Percentiles rank a stretch among this genome's conserved stretches.
Evolutionary conservation across 306 rosid genomes (phyloP).

Genomic region (Dalbergia oliveri): DNA sequence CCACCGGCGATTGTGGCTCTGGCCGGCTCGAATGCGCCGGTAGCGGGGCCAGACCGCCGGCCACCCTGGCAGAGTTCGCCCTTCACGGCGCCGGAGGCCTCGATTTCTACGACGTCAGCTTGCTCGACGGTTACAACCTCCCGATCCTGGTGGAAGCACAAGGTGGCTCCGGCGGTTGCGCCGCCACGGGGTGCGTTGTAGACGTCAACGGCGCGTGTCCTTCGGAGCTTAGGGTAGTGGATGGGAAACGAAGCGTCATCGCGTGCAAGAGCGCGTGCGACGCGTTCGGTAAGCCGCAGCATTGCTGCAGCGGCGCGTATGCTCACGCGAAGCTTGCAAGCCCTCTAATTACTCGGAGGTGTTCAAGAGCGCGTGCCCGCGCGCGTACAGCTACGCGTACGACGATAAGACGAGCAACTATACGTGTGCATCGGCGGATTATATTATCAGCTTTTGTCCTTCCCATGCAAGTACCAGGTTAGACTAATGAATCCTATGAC

Average conservation of each 20-base stretch:
- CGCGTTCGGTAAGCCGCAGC: conserved; percentile 71
- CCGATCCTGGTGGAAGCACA: conserved; percentile 66
- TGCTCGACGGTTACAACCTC: conserved; percentile 85
- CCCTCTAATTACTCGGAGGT: conserved; percentile 73
- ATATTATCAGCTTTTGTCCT: conserved; percentile 78
- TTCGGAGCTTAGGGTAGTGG: conserved; percentile 48
- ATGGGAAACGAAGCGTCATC: conserved; percentile 56
- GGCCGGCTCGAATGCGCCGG: conserved; percentile 79
- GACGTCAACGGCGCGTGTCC: conserved; percentile 44
- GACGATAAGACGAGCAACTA: conserved; percentile 88
- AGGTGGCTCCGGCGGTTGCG: conserved; percentile 48
- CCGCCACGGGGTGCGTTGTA: conserved; percentile 38
- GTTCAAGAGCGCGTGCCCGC: conserved; percentile 85
- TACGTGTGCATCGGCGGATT: conserved; percentile 75
- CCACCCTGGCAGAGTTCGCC: conserved; percentile 84
- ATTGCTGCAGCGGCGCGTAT: conserved; percentile 87
- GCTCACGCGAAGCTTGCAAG: conserved; percentile 70
- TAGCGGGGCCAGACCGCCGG: conserved; percentile 83
- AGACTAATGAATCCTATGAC: conserved; percentile 17
- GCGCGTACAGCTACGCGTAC: conserved; percentile 92
- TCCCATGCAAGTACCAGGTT: conserved; percentile 66
- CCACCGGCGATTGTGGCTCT: conserved; percentile 85
- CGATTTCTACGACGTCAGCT: conserved; percentile 90
- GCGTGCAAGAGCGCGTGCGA: conserved; percentile 95
- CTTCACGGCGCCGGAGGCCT: conserved; percentile 70